Evolutionary conservation across 2,329 filamentous ascomycete species (phyloP).

Genomic region (Zarea fungicola): DNA sequence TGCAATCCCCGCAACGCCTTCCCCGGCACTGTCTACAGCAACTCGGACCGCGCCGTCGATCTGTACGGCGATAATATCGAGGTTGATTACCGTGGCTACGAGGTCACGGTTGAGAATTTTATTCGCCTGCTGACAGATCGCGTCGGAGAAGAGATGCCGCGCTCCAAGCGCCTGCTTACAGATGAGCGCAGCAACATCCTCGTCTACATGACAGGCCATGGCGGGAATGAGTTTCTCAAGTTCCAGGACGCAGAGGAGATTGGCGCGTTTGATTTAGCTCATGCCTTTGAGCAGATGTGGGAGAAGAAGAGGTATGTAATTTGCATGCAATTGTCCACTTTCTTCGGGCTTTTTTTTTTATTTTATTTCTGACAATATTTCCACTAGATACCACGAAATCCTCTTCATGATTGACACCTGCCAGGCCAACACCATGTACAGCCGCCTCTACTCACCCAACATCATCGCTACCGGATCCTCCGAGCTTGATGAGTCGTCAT

Average conservation of each 20-base stretch:
- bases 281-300: slow-evolving; percentile 99
- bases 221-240: slow-evolving; percentile 95
- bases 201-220: slow-evolving; percentile 98
- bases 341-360: too few relatives aligned
- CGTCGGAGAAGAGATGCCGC: slow-evolving; percentile 88
- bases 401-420: slow-evolving; percentile 99
- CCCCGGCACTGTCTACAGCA: slow-evolving; percentile 96
- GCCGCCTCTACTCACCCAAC: slow-evolving; percentile 94
- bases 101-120: slow-evolving; percentile 98
- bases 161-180: slow-evolving; percentile 88
- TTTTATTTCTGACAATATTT: not conserved
- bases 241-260: slow-evolving; percentile 99
- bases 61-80: slow-evolving; percentile 98
- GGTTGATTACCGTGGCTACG: slow-evolving; percentile 96
- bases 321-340: slow-evolving; percentile 9
- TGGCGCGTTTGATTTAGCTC: slow-evolving; percentile 88
- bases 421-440: slow-evolving; percentile 99
- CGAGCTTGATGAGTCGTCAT: slow-evolving; percentile 91
- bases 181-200: slow-evolving; percentile 95
- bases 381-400: slow-evolving; percentile 78
- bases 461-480: slow-evolving; percentile 97
- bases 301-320: slow-evolving; percentile 88
- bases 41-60: slow-evolving; percentile 90
- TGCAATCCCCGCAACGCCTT: slow-evolving; percentile 99
- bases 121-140: slow-evolving; percentile 92